Evolutionary conservation across 2,329 filamentous ascomycete genomes (phyloP), one percentile per base, ranked within the genome.

Genomic region (Colletotrichum spinosum): DNA sequence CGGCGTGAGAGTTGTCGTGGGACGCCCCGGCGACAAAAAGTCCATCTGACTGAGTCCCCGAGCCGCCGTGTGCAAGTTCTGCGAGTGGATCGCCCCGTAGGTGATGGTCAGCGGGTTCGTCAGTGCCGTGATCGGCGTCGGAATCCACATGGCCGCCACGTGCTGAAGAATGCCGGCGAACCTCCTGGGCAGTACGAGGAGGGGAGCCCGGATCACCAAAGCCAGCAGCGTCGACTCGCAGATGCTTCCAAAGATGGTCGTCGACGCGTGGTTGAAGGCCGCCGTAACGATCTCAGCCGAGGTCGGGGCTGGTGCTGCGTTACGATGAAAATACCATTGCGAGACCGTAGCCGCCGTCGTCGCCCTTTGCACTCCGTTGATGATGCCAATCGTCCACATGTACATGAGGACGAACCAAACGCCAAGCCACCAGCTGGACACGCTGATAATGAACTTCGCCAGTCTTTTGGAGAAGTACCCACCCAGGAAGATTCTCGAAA

Each of bases 301-400:
- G 1, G 92, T 89, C 2, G 94, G 90, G 8, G 90, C 84, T 6
- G 95, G 93, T 10, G 90, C 86, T 5, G 90, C 89, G 71, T 97
- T 92, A 68, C 96, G 93, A 78, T 98, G 95, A 78, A 98, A 99
- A 79, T 99, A 99, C 96, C 96, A 99, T 78, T 99, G 96, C 45
- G 93, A 97, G 33, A 98, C 95, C 1, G 95, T 97, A 10, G 96
- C 96, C 33, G 94, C 95, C 12, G 95, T 97, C 13, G 94, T 96
- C 25, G 93, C 90, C 64, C 96, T 90, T 76, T 99, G 95, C 25
- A 98, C 87, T 15, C 93, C 94, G 62, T 93, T 91, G 74, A 97
- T 89, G 62, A 98, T 88, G 2, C 92, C 92, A 46, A 97, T 83
- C 0, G 94, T 96, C 96, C 96, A 99, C 70, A 98, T 89, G 78